These are phyloP conservation scores for Salix arbutifolia DNA, from an alignment of 345 rosid species.

Conservation along the genomic window DNA sequence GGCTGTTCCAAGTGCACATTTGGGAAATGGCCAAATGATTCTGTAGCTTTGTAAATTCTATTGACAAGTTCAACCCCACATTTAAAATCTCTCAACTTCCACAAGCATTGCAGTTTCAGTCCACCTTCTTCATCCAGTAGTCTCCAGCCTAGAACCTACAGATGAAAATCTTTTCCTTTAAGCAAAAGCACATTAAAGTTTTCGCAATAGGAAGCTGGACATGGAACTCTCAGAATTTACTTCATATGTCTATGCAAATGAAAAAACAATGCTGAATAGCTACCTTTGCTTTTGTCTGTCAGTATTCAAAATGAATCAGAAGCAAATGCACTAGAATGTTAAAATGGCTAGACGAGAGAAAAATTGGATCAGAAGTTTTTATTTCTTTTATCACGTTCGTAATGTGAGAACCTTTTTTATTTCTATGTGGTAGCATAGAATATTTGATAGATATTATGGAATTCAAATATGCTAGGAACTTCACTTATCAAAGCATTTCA, in stretches of 20 bases:
- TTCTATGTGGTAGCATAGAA: too few species aligned
- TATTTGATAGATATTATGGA: background rate
- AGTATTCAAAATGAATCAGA: background rate
- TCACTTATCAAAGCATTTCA: background rate
- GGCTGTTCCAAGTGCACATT: conserved; percentile 65
- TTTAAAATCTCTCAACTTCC: conserved; percentile 76
- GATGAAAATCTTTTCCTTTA: background rate
- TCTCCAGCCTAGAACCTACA: conserved; percentile 88
- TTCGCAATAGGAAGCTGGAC: background rate
- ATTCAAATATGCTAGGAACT: background rate
- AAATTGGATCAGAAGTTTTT: background rate
- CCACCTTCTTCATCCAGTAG: conserved; percentile 66
- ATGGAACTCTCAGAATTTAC: background rate
- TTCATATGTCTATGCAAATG: background rate
- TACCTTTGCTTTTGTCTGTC: background rate
- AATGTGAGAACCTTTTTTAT: background rate
- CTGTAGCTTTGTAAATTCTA: conserved; percentile 57
- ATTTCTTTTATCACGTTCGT: background rate
- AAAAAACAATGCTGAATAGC: background rate
- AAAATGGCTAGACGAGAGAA: background rate
- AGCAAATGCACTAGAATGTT: background rate
- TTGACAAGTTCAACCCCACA: conserved; percentile 83
- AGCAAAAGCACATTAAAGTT: background rate
- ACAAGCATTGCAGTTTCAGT: conserved; percentile 70
- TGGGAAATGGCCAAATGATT: conserved; percentile 73